A percentile compares a stretch with the other conserved stretches of the same genome.
phyloP scores from a whole-genome alignment of 2,329 filamentous ascomycete genomes.

The Penicillium digitatum region DNA sequence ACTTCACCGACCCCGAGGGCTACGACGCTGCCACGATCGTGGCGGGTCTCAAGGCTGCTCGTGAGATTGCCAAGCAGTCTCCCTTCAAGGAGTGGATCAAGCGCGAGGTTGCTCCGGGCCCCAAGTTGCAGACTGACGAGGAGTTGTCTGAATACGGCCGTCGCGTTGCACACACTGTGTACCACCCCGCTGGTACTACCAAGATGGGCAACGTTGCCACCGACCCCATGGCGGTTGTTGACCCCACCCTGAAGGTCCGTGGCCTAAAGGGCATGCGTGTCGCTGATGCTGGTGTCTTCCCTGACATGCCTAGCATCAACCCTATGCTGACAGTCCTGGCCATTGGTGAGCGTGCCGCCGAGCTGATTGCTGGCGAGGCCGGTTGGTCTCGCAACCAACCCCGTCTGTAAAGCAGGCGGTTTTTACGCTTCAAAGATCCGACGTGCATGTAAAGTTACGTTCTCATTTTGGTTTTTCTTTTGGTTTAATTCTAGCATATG shows the following conservation, averaged over 20 bases:
- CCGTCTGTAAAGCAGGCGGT: slow-evolving; percentile 44
- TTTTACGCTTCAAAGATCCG: slow-evolving; percentile 4
- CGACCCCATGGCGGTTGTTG: slow-evolving; percentile 75
- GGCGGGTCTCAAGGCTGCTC: slow-evolving; percentile 71
- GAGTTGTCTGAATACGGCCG: slow-evolving; percentile 77
- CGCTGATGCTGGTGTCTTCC: slow-evolving; percentile 83
- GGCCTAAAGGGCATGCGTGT: slow-evolving; percentile 72
- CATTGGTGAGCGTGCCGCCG: slow-evolving; percentile 77
- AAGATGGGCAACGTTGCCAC: slow-evolving; percentile 75
- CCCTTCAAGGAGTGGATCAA: slow-evolving; percentile 83
- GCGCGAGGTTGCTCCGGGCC: slow-evolving; percentile 74
- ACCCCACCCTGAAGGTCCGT: slow-evolving; percentile 66
- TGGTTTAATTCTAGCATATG: slow-evolving; percentile 21
- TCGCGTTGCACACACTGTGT: slow-evolving; percentile 78
- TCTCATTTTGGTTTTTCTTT: slow-evolving; percentile 12
- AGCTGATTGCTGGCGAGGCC: slow-evolving; percentile 73
- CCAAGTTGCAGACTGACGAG: slow-evolving; percentile 69
- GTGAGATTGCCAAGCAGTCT: slow-evolving; percentile 67
- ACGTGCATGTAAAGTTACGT: slow-evolving; percentile 19
- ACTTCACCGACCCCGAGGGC: slow-evolving; percentile 81
- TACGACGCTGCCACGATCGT: slow-evolving; percentile 81
- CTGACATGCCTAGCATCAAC: slow-evolving; percentile 80
- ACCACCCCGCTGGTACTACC: slow-evolving; percentile 83
- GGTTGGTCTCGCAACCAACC: slow-evolving; percentile 59
- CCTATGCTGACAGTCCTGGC: slow-evolving; percentile 86